Percentiles rank a stretch among this genome's conserved stretches.
These are phyloP conservation scores for Colletotrichum viniferum DNA, from an alignment of 2,329 filamentous ascomycete species.

Conservation along the genomic window DNA sequence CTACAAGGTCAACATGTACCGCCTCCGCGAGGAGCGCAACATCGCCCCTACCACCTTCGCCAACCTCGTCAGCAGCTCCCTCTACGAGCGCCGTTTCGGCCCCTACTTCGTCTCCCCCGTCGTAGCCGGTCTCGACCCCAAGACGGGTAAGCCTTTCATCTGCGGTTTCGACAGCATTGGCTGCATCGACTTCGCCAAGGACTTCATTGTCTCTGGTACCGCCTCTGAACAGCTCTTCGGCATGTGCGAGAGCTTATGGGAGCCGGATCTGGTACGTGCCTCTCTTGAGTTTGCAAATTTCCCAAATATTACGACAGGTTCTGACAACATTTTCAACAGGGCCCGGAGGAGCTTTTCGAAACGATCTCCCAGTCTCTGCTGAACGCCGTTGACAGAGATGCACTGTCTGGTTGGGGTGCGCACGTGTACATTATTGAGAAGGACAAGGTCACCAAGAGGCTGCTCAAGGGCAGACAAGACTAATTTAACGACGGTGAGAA, in stretches of 20 bases:
- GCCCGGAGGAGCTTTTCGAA: slow-evolving; percentile 94
- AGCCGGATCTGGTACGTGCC: slow-evolving; percentile 85
- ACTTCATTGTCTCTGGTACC: slow-evolving; percentile 97
- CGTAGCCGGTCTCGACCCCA: slow-evolving; percentile 92
- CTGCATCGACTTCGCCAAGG: slow-evolving; percentile 99
- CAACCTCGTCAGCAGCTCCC: slow-evolving; percentile 87
- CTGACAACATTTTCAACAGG: slow-evolving; percentile 51
- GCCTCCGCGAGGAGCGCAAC: slow-evolving; percentile 94
- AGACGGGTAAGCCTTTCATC: slow-evolving; percentile 93
- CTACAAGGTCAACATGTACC: slow-evolving; percentile 99
- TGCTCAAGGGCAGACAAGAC: slow-evolving; percentile 97
- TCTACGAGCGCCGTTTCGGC: slow-evolving; percentile 96
- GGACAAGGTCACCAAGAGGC: slow-evolving; percentile 98
- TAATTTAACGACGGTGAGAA: slow-evolving; percentile 44
- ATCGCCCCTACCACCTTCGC: slow-evolving; percentile 95
- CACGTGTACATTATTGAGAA: slow-evolving; percentile 99
- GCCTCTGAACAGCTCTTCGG: slow-evolving; percentile 98
- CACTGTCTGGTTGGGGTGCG: slow-evolving; percentile 95
- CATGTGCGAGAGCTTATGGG: slow-evolving; percentile 98
- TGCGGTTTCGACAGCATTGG: slow-evolving; percentile 99
- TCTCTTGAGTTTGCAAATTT: background rate
- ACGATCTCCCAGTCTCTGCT: slow-evolving; percentile 95
- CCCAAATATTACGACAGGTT: background rate
- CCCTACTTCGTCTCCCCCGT: slow-evolving; percentile 97
- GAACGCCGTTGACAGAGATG: slow-evolving; percentile 95